Evolutionary conservation across 2,329 filamentous ascomycete species (phyloP).

Genomic region (Penicillium sp.): DNA sequence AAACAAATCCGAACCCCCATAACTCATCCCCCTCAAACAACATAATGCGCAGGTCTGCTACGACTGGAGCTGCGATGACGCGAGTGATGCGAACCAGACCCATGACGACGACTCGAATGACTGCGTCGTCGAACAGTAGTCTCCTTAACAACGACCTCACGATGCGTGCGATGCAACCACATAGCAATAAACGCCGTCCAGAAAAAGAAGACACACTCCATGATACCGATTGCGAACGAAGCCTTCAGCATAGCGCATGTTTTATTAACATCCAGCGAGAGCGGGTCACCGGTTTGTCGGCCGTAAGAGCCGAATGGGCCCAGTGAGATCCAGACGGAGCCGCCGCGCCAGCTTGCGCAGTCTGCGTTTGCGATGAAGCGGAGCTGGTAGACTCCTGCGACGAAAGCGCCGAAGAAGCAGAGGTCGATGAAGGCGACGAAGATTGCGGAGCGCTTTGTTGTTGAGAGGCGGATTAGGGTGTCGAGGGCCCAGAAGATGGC

Average conservation of each 20-base stretch:
- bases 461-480: conserved; percentile 61
- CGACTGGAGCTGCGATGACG: conserved; percentile 33
- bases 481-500: conserved; percentile 62
- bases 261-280: conserved; percentile 65
- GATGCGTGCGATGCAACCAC: conserved; percentile 39
- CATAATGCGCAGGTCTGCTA: conserved; percentile 27
- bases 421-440: conserved; percentile 65
- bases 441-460: conserved; percentile 58
- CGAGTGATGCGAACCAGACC: conserved; percentile 23
- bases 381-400: conserved; percentile 61
- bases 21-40: conserved; percentile 25
- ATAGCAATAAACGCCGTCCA: conserved; percentile 71
- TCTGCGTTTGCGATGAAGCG: conserved; percentile 61
- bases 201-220: conserved; percentile 80
- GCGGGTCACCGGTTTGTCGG: conserved; percentile 45
- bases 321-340: conserved; percentile 59
- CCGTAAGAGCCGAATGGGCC: conserved; percentile 63
- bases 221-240: conserved; percentile 84
- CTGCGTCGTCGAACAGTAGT: conserved; percentile 36
- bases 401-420: conserved; percentile 64
- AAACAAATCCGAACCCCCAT: neutral
- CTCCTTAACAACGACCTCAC: conserved; percentile 42
- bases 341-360: conserved; percentile 64
- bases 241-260: conserved; percentile 92
- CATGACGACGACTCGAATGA: conserved; percentile 37